Conservation (phyloP, 208 protist species). For the Angomonas ambiguus region DNA sequence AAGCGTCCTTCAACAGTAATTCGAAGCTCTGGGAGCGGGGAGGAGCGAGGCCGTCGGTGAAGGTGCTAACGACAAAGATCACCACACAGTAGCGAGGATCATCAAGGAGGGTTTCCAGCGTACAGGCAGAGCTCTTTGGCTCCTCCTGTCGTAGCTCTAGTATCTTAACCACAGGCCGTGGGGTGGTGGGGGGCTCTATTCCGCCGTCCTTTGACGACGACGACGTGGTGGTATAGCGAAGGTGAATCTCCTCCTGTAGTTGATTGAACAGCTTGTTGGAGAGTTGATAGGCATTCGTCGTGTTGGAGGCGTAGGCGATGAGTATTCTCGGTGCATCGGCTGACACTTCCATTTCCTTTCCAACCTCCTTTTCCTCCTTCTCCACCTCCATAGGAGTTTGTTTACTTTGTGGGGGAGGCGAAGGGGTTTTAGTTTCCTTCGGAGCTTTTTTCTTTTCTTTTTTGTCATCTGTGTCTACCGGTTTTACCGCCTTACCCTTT, state of each 20-base stretch:
- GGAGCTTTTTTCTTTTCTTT: background rate
- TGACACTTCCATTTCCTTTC: background rate
- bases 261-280: slow-evolving; percentile 45
- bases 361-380: background rate
- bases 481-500: no score
- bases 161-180: slow-evolving; percentile 4
- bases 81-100: slow-evolving; percentile 25
- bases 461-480: background rate
- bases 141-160: slow-evolving; percentile 14
- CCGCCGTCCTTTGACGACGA: no score
- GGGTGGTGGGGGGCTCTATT: no score
- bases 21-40: slow-evolving; percentile 61
- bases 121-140: slow-evolving; percentile 21
- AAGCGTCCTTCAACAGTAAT: slow-evolving; percentile 66
- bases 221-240: no score
- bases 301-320: slow-evolving; percentile 50
- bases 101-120: slow-evolving; percentile 52
- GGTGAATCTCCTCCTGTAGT: slow-evolving; percentile 7
- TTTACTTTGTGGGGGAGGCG: no score
- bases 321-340: slow-evolving; percentile 23
- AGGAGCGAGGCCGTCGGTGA: slow-evolving; percentile 68
- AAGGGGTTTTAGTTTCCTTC: no score
- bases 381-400: no score
- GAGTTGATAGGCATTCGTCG: slow-evolving; percentile 29
- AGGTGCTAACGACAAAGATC: slow-evolving; percentile 75